These are phyloP conservation scores for Entomortierella beljakovae DNA, from an alignment of 192 early-diverging fungal species.

Conservation along the genomic window DNA sequence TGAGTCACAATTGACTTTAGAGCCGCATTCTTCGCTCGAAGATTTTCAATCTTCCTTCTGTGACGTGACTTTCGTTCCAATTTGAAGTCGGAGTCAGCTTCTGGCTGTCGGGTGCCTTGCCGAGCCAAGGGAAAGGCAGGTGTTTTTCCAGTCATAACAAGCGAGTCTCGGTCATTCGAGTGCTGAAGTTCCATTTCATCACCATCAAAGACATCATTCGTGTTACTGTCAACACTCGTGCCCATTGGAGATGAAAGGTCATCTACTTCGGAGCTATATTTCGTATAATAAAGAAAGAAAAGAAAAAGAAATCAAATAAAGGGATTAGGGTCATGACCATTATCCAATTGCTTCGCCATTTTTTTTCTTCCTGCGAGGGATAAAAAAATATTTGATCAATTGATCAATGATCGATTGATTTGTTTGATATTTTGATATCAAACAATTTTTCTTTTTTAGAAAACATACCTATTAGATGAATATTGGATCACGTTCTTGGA, in stretches of 20 bases:
- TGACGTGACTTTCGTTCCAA: constrained; percentile 21
- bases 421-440: too few relatives aligned
- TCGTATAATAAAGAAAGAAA: neutral
- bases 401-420: too few relatives aligned
- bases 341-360: neutral
- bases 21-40: constrained; percentile 28
- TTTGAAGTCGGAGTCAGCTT: neutral
- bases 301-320: neutral
- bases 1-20: constrained; percentile 22
- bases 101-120: neutral
- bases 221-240: constrained; percentile 25
- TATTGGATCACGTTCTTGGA: neutral
- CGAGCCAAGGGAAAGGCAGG: neutral
- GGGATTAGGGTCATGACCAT: neutral
- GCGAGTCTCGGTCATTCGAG: constrained; percentile 9
- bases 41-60: constrained; percentile 16
- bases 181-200: constrained; percentile 38
- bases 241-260: constrained; percentile 16
- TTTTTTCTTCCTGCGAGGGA: too few relatives aligned
- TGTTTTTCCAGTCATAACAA: constrained; percentile 2
- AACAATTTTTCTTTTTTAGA: too few relatives aligned
- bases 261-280: neutral
- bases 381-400: too few relatives aligned
- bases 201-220: constrained; percentile 26
- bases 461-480: neutral